phyloP scores from a whole-genome alignment of 345 rosid genomes.

The Syzygium grande region DNA sequence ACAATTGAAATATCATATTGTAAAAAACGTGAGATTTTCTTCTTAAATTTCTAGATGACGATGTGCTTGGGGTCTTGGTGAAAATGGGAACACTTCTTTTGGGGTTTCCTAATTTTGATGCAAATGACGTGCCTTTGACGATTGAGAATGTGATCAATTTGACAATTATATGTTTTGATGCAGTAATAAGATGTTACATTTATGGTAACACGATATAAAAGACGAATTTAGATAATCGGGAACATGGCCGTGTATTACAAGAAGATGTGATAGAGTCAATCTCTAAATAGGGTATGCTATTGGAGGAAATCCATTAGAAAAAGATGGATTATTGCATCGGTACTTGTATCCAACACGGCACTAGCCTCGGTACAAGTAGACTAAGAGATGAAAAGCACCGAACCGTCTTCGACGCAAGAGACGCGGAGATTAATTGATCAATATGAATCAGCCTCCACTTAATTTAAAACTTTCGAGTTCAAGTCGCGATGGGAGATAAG shows the following conservation, averaged over 20 bases:
- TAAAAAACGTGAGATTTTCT: not conserved
- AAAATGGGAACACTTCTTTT: not conserved
- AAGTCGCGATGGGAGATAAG: accelerated
- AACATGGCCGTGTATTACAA: not conserved
- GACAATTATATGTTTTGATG: not conserved
- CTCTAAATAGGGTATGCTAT: not conserved
- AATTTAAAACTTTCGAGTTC: not conserved
- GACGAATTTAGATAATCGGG: accelerated
- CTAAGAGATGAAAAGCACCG: not conserved
- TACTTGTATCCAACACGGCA: accelerated
- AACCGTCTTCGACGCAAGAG: not conserved
- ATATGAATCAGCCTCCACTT: accelerated
- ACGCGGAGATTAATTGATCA: not conserved
- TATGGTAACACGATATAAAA: not conserved
- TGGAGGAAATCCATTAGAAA: not conserved
- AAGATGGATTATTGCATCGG: accelerated
- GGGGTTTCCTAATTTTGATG: not conserved
- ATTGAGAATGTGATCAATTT: not conserved
- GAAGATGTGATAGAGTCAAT: not conserved
- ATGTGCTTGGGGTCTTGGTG: not conserved
- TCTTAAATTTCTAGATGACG: not conserved
- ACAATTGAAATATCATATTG: not conserved
- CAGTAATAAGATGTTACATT: not conserved
- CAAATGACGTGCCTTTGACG: too few relatives aligned
- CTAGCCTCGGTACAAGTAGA: accelerated